Evolutionary conservation across 1,139 yeast genomes (phyloP).

Genomic region (Hyphopichia fennica): DNA sequence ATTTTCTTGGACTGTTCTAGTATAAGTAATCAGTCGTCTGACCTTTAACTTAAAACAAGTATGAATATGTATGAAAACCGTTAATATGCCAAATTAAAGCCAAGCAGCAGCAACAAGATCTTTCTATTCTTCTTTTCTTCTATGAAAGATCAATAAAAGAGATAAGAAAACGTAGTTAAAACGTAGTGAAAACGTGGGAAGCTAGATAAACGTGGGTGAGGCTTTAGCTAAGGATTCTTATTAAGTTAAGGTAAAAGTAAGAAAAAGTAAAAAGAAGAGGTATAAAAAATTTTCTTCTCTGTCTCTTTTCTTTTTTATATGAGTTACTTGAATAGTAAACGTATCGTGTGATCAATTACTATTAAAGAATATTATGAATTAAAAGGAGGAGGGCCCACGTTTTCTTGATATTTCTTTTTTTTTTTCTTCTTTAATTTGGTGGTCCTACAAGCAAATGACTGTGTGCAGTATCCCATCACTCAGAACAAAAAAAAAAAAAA

Average conservation of each 20-base stretch:
- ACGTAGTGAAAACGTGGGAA: neutral
- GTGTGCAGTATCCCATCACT: neutral
- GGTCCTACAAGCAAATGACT: neutral
- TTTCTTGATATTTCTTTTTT: neutral
- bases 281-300: too few relatives aligned
- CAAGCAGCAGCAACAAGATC: too few relatives aligned
- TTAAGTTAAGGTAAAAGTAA: too few relatives aligned
- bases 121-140: too few relatives aligned
- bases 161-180: neutral
- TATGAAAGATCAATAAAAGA: too few relatives aligned
- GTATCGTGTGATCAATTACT: slow-evolving; percentile 1
- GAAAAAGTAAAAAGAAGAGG: too few relatives aligned
- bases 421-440: neutral
- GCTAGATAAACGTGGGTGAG: too few relatives aligned
- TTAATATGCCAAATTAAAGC: too few relatives aligned
- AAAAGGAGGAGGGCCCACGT: neutral
- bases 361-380: neutral
- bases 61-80: too few relatives aligned
- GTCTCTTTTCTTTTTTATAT: too few relatives aligned
- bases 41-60: neutral
- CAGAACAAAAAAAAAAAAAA: neutral
- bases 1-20: neutral
- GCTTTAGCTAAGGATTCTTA: too few relatives aligned
- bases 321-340: neutral
- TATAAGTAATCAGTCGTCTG: neutral